Conservation (phyloP, 192 early-diverging fungal genomes). For the Jimgerdemannia lactiflua region DNA sequence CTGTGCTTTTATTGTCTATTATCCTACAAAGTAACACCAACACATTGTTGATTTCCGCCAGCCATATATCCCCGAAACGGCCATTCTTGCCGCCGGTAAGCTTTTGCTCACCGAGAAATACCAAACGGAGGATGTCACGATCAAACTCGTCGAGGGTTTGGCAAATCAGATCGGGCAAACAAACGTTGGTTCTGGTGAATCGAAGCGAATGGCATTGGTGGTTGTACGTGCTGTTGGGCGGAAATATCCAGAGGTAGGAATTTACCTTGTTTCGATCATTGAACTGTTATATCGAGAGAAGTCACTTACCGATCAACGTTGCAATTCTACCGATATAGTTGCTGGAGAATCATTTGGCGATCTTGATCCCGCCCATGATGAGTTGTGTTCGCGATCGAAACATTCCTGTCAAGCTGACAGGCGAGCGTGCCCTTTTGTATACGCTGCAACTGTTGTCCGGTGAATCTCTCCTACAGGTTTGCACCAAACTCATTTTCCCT, state of each 20-base stretch:
- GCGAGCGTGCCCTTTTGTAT: slow-evolving; percentile 78
- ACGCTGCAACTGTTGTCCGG: slow-evolving; percentile 61
- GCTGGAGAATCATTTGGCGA: slow-evolving; percentile 45
- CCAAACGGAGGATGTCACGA: slow-evolving; percentile 34
- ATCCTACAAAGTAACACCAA: neutral
- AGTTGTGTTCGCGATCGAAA: slow-evolving; percentile 72
- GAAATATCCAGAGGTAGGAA: slow-evolving; percentile 26
- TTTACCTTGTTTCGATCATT: neutral
- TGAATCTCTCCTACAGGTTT: slow-evolving; percentile 34
- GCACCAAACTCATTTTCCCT: neutral
- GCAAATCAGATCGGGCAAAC: slow-evolving; percentile 23
- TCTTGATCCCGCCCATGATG: slow-evolving; percentile 67
- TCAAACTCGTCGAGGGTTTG: slow-evolving; percentile 24
- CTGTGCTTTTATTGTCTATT: neutral
- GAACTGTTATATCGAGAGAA: too few relatives aligned
- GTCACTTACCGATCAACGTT: neutral
- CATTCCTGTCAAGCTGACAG: slow-evolving; percentile 81
- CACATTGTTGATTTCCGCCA: slow-evolving; percentile 14
- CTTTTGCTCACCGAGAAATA: slow-evolving; percentile 44
- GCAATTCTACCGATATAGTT: slow-evolving; percentile 10
- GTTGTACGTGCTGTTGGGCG: slow-evolving; percentile 32
- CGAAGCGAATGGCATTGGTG: slow-evolving; percentile 37
- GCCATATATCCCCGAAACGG: slow-evolving; percentile 43
- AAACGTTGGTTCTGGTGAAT: slow-evolving; percentile 19
- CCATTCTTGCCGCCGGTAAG: slow-evolving; percentile 53